phyloP scores from a whole-genome alignment of 164 flowering plant genomes.

The Paratinospora sagittata region DNA sequence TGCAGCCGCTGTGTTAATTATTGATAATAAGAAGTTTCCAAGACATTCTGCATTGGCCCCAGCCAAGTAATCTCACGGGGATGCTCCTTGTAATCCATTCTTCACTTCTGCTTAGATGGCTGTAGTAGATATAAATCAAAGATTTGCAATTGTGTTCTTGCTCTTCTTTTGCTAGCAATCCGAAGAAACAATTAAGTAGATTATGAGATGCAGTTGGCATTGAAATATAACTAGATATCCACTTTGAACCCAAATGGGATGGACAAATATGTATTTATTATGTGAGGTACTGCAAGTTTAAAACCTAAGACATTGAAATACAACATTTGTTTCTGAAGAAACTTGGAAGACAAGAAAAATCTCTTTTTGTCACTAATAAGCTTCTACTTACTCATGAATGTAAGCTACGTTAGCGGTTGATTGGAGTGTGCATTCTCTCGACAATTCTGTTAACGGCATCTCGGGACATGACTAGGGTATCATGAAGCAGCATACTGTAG shows the following conservation, averaged over 20 bases:
- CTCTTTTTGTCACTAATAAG: neutral
- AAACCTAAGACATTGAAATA: neutral
- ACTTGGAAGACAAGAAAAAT: neutral
- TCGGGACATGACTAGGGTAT: slow-evolving; percentile 87
- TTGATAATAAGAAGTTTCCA: too few relatives aligned
- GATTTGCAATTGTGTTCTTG: neutral
- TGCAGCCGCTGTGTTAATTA: neutral
- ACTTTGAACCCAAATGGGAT: neutral
- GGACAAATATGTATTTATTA: neutral
- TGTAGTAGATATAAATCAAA: neutral
- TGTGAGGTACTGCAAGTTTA: neutral
- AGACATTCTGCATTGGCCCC: neutral
- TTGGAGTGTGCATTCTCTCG: slow-evolving; percentile 89
- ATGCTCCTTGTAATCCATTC: neutral
- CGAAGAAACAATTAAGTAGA: neutral
- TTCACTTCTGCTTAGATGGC: neutral
- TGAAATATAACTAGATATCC: neutral
- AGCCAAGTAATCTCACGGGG: neutral
- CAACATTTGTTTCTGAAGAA: neutral
- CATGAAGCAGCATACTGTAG: slow-evolving; percentile 85
- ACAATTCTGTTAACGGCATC: slow-evolving; percentile 78
- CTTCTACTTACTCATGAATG: neutral
- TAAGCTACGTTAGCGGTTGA: slow-evolving; percentile 58
- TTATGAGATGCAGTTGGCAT: too few relatives aligned
- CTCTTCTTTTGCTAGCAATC: neutral